phyloP scores from a whole-genome alignment of 2,329 filamentous ascomycete species.

The Exophiala sp. region DNA sequence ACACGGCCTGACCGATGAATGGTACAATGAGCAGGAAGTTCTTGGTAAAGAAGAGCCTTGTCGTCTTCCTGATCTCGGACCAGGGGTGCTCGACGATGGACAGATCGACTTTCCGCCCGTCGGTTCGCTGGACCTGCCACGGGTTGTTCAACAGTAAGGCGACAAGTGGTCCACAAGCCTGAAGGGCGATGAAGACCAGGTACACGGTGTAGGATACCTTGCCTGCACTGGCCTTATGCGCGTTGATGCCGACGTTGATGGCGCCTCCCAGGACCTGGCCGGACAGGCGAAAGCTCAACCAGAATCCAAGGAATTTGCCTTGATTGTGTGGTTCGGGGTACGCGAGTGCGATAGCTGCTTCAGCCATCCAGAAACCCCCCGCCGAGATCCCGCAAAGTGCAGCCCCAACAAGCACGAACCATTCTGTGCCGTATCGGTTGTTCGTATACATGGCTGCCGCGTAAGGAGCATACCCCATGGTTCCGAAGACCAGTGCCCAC shows the following conservation, averaged over 20 bases:
- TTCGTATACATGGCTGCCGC: conserved; percentile 67
- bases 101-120: conserved; percentile 58
- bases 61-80: conserved; percentile 56
- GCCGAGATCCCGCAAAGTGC: conserved; percentile 64
- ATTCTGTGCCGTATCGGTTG: conserved; percentile 62
- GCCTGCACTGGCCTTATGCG: conserved; percentile 51
- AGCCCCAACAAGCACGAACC: conserved; percentile 63
- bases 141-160: conserved; percentile 59
- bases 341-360: conserved; percentile 65
- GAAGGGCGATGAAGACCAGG: conserved; percentile 64
- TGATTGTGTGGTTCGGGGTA: conserved; percentile 66
- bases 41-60: conserved; percentile 53
- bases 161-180: conserved; percentile 59
- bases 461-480: conserved; percentile 65
- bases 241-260: conserved; percentile 64
- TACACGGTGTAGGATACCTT: conserved; percentile 65
- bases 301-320: conserved; percentile 60
- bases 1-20: conserved; percentile 65
- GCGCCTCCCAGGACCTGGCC: conserved; percentile 67
- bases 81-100: conserved; percentile 52
- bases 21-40: conserved; percentile 60
- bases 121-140: conserved; percentile 56
- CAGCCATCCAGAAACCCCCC: conserved; percentile 69
- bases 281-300: conserved; percentile 56
- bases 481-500: conserved; percentile 63